Evolutionary conservation across 306 rosid genomes (phyloP).

Genomic region (Fragaria ananassa): DNA sequence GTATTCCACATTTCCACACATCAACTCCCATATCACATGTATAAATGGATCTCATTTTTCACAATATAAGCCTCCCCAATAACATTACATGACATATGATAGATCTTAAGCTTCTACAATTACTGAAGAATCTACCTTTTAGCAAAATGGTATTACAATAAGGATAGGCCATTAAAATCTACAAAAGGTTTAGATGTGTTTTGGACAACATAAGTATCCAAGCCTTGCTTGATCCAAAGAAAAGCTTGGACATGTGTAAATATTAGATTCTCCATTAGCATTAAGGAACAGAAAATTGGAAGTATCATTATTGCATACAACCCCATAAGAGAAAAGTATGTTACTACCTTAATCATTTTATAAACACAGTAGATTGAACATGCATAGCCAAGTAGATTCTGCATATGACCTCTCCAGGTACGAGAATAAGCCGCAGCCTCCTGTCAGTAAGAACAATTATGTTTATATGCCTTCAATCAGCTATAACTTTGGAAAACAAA

Average conservation of each 20-base stretch:
- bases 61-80: not conserved
- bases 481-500: not conserved
- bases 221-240: not conserved
- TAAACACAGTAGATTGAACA: slow-evolving; percentile 96
- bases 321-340: not conserved
- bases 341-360: slow-evolving; percentile 89
- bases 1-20: not conserved
- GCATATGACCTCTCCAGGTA: slow-evolving; percentile 98
- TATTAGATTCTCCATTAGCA: not conserved
- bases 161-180: not conserved
- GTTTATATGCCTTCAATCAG: not conserved
- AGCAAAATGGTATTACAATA: not conserved
- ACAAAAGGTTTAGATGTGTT: not conserved
- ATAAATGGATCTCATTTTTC: not conserved
- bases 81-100: not conserved
- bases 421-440: slow-evolving; percentile 98
- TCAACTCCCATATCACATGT: not conserved
- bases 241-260: not conserved
- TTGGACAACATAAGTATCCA: not conserved
- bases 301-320: not conserved
- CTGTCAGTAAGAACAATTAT: slow-evolving; percentile 45
- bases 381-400: slow-evolving; percentile 95
- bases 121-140: not conserved
- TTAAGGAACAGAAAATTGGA: not conserved
- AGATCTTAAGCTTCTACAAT: not conserved